Conservation (phyloP, 2,329 filamentous ascomycete species). For the Cercospora sp. region DNA sequence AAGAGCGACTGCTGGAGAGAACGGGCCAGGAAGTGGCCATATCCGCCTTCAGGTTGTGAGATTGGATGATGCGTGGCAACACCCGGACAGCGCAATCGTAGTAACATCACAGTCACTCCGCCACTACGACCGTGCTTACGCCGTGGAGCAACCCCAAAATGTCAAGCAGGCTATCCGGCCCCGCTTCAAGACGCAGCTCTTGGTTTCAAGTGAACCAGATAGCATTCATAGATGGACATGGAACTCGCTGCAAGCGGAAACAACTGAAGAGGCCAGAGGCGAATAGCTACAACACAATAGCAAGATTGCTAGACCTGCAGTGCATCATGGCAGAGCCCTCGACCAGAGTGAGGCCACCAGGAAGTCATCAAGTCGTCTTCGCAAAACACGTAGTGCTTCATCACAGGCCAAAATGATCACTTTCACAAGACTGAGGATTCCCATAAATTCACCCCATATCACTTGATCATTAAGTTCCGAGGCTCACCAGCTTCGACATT, state of each 20-base stretch:
- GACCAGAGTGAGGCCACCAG: not conserved
- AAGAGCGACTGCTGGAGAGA: not conserved
- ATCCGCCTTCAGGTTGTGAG: not conserved
- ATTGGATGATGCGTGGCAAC: not conserved
- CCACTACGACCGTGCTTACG: not conserved
- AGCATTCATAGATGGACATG: not conserved
- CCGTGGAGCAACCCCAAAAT: not conserved
- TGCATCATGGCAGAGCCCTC: not conserved
- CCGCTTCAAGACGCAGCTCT: not conserved
- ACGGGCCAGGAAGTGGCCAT: not conserved
- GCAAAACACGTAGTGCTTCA: not conserved
- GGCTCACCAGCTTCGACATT: not conserved
- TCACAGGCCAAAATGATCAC: not conserved
- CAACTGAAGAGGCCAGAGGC: not conserved
- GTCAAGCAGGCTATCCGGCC: not conserved
- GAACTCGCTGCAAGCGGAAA: not conserved
- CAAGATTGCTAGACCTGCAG: not conserved
- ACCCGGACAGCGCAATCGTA: too few species aligned
- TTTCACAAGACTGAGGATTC: not conserved
- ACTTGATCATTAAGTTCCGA: not conserved
- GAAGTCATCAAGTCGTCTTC: not conserved
- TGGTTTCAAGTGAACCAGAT: not conserved
- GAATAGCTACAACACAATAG: not conserved
- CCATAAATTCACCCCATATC: not conserved
- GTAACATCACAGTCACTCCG: too few species aligned